Conservation (phyloP, 768 basidiomycete genomes). For the Russula ochroleuca region DNA sequence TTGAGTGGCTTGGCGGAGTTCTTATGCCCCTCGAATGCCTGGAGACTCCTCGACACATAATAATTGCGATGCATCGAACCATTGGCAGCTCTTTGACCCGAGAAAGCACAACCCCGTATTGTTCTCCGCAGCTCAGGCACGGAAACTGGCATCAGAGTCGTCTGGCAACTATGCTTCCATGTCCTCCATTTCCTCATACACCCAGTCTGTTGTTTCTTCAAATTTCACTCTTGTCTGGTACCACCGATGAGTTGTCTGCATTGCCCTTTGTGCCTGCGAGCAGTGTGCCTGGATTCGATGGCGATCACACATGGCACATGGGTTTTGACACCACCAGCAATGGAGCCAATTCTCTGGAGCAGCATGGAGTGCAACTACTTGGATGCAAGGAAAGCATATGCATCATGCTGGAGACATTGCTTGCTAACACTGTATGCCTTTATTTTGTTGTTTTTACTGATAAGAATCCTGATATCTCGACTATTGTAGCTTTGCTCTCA, state of each 20-base stretch:
- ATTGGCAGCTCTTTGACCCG: constrained; percentile 61
- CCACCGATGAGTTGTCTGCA: constrained; percentile 70
- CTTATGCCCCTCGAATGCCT: constrained; percentile 42
- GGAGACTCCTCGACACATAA: constrained; percentile 34
- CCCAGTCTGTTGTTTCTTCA: constrained; percentile 61
- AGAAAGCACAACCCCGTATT: constrained; percentile 90
- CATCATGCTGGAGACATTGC: too few species aligned
- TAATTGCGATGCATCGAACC: constrained; percentile 35
- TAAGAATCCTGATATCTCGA: too few species aligned
- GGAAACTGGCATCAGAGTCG: constrained; percentile 49
- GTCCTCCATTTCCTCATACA: constrained; percentile 73
- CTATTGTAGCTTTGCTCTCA: too few species aligned
- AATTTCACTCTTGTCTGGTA: constrained; percentile 68
- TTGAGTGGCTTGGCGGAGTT: too few species aligned
- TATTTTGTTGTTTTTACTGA: too few species aligned
- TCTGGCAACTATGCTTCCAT: constrained; percentile 68
- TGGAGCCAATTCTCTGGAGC: too few species aligned
- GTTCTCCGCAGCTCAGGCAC: constrained; percentile 59
- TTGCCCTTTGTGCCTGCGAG: constrained; percentile 69
- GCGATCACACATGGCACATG: constrained; percentile 39
- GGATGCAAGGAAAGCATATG: too few species aligned
- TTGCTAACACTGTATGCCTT: too few species aligned
- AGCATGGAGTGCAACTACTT: too few species aligned
- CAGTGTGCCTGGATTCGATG: too few species aligned
- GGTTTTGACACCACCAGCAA: too few species aligned